phyloP scores from a whole-genome alignment of 345 rosid genomes.

The Syzygium oleosum region DNA sequence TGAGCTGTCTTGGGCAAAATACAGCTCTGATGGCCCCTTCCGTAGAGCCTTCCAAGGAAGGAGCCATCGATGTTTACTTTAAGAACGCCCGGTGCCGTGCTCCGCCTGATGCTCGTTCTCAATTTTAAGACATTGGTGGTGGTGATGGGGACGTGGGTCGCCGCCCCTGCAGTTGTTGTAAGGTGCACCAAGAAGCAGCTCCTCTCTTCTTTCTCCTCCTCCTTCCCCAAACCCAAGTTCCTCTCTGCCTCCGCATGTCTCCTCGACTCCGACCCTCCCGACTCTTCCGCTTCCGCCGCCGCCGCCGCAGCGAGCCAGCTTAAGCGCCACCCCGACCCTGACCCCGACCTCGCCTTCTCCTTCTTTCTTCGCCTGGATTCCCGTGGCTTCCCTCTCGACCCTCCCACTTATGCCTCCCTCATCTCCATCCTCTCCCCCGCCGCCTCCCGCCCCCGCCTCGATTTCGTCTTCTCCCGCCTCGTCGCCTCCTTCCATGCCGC shows the following conservation, averaged over 20 bases:
- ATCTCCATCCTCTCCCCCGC: slow-evolving; percentile 27
- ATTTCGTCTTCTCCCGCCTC: slow-evolving; percentile 23
- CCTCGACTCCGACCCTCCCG: not conserved
- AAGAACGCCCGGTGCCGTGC: too few species aligned
- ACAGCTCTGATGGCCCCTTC: too few species aligned
- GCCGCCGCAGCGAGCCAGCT: not conserved
- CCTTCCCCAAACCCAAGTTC: not conserved
- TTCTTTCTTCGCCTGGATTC: slow-evolving; percentile 24
- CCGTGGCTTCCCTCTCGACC: slow-evolving; percentile 33
- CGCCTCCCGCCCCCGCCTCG: slow-evolving; percentile 29
- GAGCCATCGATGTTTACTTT: too few species aligned
- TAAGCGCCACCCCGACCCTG: not conserved
- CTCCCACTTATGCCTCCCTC: slow-evolving; percentile 19
- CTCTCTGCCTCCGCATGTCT: not conserved
- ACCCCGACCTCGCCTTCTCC: slow-evolving; percentile 33
- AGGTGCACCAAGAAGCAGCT: not conserved
- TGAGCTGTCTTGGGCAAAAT: too few species aligned
- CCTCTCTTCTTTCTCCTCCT: not conserved
- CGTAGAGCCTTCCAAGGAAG: too few species aligned
- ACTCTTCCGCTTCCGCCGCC: not conserved
- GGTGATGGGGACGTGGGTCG: not conserved
- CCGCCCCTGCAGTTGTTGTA: not conserved
- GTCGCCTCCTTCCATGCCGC: not conserved
- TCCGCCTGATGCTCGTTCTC: too few species aligned
- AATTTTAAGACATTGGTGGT: too few species aligned